Evolutionary conservation across 108 stramenopile species (phyloP), one percentile per base, ranked within the genome.

Genomic region (Skeletonema marinoi): DNA sequence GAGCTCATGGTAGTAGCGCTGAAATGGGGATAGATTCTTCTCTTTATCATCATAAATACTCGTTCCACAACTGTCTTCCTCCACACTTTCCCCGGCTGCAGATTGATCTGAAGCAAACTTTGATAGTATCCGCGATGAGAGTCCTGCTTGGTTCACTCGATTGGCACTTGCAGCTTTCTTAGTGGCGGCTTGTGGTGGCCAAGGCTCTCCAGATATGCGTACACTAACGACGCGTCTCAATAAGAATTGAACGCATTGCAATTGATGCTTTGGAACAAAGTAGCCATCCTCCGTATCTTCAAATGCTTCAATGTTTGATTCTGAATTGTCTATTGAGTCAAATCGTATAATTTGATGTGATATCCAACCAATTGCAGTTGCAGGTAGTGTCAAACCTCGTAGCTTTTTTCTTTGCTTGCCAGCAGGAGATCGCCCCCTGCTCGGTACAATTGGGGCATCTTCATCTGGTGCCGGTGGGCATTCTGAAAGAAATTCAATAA

Each of bases 331-430:
- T n/a, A 33, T 21, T 17, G 66, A n/a, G 66, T 35, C 48, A 59
- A 51, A 41, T n/a, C 36, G 32, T 36, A 70, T 71, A 6, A 90
- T 51, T 75, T 89, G 86, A 36, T 46, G 48, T 12, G 88, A 86
- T 51, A 93, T 62, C 92, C 92, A 93, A 31, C 88, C 92, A 60
- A 93, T 68, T 17, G 90, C 90, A 16, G 86, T 80, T 12, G 88
- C 92, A 12, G 92, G 92, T 13, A 93, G 67, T 6, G 90, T 89
- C 33, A 93, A 66, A 16, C 92, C 92, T 14, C 78, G 65, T 35
- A 74, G 68, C 25, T 46, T 61, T 44, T n/a, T 66, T 29, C 29
- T 56, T 33, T 62, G 56, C 16, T 41, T 62, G 16, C 42, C 13
- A 19, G 46, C 11, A 39, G 25, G 32, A 25, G 38, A 32, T 13